Conservation (phyloP, 352 stramenopile genomes). For the Phytophthora ramorum region DNA sequence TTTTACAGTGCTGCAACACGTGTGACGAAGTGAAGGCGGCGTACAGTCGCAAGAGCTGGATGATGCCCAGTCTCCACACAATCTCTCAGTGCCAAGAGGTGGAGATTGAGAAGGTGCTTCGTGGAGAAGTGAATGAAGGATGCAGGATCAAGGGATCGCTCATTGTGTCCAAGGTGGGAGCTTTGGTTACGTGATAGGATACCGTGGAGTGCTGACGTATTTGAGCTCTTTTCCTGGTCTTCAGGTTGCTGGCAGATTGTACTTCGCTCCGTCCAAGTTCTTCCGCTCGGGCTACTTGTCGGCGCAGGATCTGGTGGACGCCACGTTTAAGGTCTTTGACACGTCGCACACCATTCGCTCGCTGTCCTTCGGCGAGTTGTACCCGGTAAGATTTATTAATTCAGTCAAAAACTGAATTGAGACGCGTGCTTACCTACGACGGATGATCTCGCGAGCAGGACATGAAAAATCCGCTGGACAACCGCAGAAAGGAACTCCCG, state of each 20-base stretch:
- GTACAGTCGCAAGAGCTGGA: slow-evolving; percentile 75
- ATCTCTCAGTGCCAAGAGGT: slow-evolving; percentile 79
- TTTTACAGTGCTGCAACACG: slow-evolving; percentile 70
- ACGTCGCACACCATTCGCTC: slow-evolving; percentile 73
- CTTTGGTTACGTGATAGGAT: neutral
- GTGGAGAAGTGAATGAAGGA: slow-evolving; percentile 77
- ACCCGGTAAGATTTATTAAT: slow-evolving; percentile 62
- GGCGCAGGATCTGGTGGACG: slow-evolving; percentile 62
- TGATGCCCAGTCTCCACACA: slow-evolving; percentile 83
- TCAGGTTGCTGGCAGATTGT: slow-evolving; percentile 79
- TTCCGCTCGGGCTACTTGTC: slow-evolving; percentile 84
- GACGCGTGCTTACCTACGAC: neutral
- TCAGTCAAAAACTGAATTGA: too few relatives aligned
- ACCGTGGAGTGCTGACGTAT: neutral
- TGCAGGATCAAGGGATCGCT: slow-evolving; percentile 81
- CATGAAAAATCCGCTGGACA: slow-evolving; percentile 87
- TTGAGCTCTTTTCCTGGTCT: slow-evolving; percentile 2
- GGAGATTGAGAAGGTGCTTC: slow-evolving; percentile 80
- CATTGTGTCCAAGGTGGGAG: slow-evolving; percentile 72
- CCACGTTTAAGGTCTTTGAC: slow-evolving; percentile 79
- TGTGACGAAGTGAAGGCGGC: slow-evolving; percentile 69
- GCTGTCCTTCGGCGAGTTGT: slow-evolving; percentile 79
- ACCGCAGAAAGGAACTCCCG: slow-evolving; percentile 62
- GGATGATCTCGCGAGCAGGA: slow-evolving; percentile 41
- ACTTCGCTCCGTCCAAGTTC: slow-evolving; percentile 86